phyloP scores from a whole-genome alignment of 257 asterid species.

The Petunia secreta region DNA sequence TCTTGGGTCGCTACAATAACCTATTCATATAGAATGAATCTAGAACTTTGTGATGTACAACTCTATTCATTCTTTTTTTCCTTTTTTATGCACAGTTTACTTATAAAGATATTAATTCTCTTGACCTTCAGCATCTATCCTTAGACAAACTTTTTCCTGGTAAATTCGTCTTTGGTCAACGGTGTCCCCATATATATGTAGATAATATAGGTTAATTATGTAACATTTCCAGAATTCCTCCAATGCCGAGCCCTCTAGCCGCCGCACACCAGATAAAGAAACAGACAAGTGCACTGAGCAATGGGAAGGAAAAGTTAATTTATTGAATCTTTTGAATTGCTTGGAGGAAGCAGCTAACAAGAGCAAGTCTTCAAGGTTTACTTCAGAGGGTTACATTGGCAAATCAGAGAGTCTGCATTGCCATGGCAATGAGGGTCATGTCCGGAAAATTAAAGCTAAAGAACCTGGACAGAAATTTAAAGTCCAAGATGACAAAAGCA shows the following conservation, averaged over 20 bases:
- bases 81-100: too few relatives aligned
- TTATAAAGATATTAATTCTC: neutral
- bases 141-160: neutral
- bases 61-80: neutral
- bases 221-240: constrained; percentile 59
- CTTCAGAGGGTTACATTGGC: constrained; percentile 56
- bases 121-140: neutral
- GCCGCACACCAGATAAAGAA: constrained; percentile 48
- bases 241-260: constrained; percentile 57
- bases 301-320: constrained; percentile 79
- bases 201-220: constrained; percentile 27
- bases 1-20: neutral
- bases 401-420: constrained; percentile 56
- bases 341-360: constrained; percentile 93
- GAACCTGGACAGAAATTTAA: constrained; percentile 67
- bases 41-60: neutral
- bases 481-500: constrained; percentile 58
- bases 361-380: constrained; percentile 71
- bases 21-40: neutral
- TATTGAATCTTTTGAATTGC: constrained; percentile 87
- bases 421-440: constrained; percentile 55
- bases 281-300: constrained; percentile 53
- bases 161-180: neutral
- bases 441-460: constrained; percentile 54
- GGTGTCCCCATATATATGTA: neutral